Conservation (phyloP, 495 filamentous ascomycete species). For the Penicillium pancosmium region DNA sequence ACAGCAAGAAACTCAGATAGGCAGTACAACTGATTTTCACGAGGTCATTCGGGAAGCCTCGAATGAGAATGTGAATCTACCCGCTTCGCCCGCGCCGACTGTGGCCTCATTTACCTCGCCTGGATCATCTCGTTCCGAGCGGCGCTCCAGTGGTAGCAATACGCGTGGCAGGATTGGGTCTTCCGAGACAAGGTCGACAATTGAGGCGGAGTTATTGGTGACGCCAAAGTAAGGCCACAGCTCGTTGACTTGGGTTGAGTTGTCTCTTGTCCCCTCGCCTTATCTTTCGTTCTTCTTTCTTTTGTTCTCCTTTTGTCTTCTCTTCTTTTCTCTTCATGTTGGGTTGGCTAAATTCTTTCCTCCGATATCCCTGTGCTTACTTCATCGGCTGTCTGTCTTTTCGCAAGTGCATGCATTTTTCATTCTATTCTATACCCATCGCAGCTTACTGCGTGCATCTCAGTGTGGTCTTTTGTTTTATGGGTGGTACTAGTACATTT, state of each 20-base stretch:
- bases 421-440: constrained; percentile 6
- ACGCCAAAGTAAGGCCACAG: not conserved
- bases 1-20: not conserved
- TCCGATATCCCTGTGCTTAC: no score
- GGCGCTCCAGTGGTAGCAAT: no score
- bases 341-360: not conserved
- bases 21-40: constrained; percentile 24
- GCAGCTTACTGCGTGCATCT: no score
- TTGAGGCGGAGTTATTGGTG: constrained; percentile 6
- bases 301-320: no score
- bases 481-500: no score
- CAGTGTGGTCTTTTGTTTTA: not conserved
- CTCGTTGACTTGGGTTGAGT: no score
- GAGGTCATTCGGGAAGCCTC: constrained; percentile 23
- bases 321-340: not conserved
- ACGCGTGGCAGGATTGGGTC: constrained; percentile 4
- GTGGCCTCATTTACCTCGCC: not conserved
- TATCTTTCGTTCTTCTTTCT: no score
- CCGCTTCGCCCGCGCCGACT: not conserved
- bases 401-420: not conserved
- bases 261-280: no score
- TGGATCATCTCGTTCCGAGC: no score
- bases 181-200: constrained; percentile 8
- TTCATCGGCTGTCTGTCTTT: no score
- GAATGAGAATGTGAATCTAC: constrained; percentile 7